Evolutionary conservation across 768 basidiomycete species (phyloP), one percentile per base, ranked within the genome.

Genomic region (Naganishia vaughanmartiniae): DNA sequence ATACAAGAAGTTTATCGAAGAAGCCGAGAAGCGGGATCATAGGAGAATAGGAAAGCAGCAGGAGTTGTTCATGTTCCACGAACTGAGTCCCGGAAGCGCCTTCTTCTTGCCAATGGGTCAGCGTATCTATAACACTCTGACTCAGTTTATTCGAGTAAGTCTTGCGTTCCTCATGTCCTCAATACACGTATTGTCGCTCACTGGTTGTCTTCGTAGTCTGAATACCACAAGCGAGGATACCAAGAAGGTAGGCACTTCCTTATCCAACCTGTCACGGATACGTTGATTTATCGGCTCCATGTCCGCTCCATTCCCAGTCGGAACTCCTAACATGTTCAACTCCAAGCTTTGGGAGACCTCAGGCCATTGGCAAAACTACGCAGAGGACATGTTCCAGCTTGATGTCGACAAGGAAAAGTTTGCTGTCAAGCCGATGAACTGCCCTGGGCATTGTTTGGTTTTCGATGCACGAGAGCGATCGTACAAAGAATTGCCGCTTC

Each of bases 351-450:
- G 96, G 96, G 89, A 98, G 83, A 93, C 91, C 0, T 97, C 95
- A 0, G 96, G 96, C 2, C 96, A 97, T 80, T 96, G 91, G 95
- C 87, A 92, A 77, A 95, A 98, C 80, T 99, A 97, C 84, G 89
- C 90, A 80, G 94, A 98, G 66, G 93, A 92, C 83, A 99, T 99
- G 96, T 99, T 98, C 84, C 81, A 85, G 54, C 88, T 98, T 70
- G 90, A 94, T 69, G 83, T 97, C 69, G 96, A 99, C 83, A 97
- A 98, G 83, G 93, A 97, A 83, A 87, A 87, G 78, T 99, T 92
- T 87, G 95, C 86, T 0, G 85, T 98, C 70, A 96, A 98, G 83
- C 96, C 96, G 24, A 99, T 99, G 96, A 99, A 99, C 82, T 98
- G 96, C 74, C 84, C 96, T 0, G 94, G 94, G 6, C 96, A 98